These are phyloP conservation scores for Silybum marianum DNA, from an alignment of 129 eudicot genomes.

Conservation along the genomic window DNA sequence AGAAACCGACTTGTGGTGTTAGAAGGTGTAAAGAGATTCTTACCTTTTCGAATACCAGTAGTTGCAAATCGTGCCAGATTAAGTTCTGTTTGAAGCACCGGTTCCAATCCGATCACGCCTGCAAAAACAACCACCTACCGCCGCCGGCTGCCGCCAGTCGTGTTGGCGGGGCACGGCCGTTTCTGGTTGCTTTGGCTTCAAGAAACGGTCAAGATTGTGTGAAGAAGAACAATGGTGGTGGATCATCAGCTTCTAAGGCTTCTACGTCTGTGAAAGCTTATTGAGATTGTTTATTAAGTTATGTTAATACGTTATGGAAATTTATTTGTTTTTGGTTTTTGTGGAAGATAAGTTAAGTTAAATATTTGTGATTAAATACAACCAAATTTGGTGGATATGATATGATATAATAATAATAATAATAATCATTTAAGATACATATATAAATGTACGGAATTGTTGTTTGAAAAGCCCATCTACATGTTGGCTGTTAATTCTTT, in stretches of 20 bases:
- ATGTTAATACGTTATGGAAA: not conserved
- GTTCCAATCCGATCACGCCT: conserved; percentile 74
- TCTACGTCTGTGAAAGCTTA: conserved; percentile 62
- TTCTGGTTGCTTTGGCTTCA: conserved; percentile 66
- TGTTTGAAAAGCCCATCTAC: conserved; percentile 39
- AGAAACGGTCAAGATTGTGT: conserved; percentile 67
- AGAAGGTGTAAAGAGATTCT: conserved; percentile 70
- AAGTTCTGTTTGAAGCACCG: conserved; percentile 84
- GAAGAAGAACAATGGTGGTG: conserved; percentile 37
- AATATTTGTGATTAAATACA: not conserved
- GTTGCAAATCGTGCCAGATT: conserved; percentile 62
- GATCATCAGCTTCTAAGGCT: conserved; percentile 34
- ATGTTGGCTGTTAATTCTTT: conserved; percentile 75
- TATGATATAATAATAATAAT: not conserved
- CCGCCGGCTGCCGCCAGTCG: conserved; percentile 23
- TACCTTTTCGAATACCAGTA: conserved; percentile 74
- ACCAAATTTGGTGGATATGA: not conserved
- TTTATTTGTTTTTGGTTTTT: not conserved
- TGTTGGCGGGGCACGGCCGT: conserved; percentile 37
- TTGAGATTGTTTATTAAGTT: conserved; percentile 34
- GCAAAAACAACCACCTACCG: conserved; percentile 26
- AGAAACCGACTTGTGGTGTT: conserved; percentile 76
- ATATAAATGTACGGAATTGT: conserved; percentile 15
- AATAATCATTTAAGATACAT: conserved; percentile 19
- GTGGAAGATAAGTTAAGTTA: not conserved